A percentile compares a stretch with the other conserved stretches of the same genome.
These are phyloP conservation scores for Neurospora tetrasperma DNA, from an alignment of 495 filamentous ascomycete species.

Conservation along the genomic window DNA sequence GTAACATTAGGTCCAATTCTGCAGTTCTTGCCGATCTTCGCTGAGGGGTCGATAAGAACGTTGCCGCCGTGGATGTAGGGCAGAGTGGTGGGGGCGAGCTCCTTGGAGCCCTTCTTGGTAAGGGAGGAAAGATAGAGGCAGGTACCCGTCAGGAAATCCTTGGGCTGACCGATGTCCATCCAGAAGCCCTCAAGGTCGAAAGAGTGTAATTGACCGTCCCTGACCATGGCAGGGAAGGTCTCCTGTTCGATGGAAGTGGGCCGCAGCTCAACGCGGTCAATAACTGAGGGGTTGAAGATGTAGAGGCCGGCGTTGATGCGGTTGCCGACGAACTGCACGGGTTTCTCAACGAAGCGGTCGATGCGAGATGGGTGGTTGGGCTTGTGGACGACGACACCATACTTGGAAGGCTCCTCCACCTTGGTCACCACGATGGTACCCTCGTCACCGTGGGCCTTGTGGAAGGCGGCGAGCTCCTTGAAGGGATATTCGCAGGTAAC, in stretches of 20 bases:
- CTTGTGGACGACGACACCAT: constrained; percentile 98
- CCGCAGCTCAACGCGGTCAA: constrained; percentile 86
- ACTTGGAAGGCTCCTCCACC: constrained; percentile 98
- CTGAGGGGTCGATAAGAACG: constrained; percentile 88
- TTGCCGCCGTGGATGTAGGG: constrained; percentile 90
- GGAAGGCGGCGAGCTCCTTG: constrained; percentile 77
- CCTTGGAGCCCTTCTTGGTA: constrained; percentile 82
- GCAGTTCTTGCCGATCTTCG: constrained; percentile 97
- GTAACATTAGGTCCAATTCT: constrained; percentile 97
- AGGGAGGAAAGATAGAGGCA: constrained; percentile 94
- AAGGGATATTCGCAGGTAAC: constrained; percentile 98
- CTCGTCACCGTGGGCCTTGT: constrained; percentile 86
- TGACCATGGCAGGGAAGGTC: constrained; percentile 92
- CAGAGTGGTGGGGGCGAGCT: constrained; percentile 63
- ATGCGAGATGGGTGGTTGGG: constrained; percentile 84
- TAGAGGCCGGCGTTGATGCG: constrained; percentile 99
- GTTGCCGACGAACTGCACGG: constrained; percentile 98
- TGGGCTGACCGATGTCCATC: constrained; percentile 99
- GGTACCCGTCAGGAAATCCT: constrained; percentile 95
- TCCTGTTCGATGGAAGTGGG: constrained; percentile 99
- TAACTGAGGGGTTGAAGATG: constrained; percentile 89
- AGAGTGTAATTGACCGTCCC: constrained; percentile 87
- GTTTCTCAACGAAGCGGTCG: constrained; percentile 99
- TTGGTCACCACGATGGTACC: constrained; percentile 99
- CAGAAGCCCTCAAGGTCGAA: constrained; percentile 98